Percentiles rank a stretch among this genome's conserved stretches.
phyloP scores from a whole-genome alignment of 805 yeast genomes.

The Candida arabinofermentans region DNA sequence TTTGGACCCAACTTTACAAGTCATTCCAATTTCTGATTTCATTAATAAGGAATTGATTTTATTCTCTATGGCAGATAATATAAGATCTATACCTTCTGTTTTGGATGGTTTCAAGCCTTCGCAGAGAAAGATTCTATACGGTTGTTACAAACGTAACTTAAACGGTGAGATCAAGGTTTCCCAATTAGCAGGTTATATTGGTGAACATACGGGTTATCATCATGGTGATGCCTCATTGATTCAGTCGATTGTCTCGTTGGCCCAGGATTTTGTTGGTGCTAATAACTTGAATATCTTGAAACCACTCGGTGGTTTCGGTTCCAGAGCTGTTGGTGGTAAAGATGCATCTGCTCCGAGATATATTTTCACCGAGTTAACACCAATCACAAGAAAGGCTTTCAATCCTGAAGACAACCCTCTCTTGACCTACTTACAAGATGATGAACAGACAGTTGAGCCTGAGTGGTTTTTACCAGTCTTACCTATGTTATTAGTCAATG shows the following conservation, averaged over 20 bases:
- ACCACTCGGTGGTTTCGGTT: conserved; percentile 96
- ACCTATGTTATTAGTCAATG: conserved; percentile 93
- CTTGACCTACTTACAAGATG: conserved; percentile 80
- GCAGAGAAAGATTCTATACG: conserved; percentile 88
- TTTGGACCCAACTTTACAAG: conserved; percentile 68
- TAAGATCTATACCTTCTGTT: conserved; percentile 91
- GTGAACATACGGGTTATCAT: conserved; percentile 88
- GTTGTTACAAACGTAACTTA: conserved; percentile 79
- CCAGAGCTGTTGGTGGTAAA: conserved; percentile 95
- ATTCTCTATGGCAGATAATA: conserved; percentile 94
- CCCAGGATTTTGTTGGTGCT: conserved; percentile 92
- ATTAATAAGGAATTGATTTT: conserved; percentile 92
- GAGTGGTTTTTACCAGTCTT: conserved; percentile 92
- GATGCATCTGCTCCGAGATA: conserved; percentile 98
- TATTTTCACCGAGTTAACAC: conserved; percentile 79
- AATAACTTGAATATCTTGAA: conserved; percentile 79
- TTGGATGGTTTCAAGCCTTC: conserved; percentile 97
- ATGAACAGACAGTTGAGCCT: conserved; percentile 91
- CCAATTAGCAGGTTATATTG: conserved; percentile 83
- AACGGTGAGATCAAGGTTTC: conserved; percentile 81
- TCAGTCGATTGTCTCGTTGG: conserved; percentile 89
- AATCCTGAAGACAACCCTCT: conserved; percentile 77
- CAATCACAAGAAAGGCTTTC: conserved; percentile 72
- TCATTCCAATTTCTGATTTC: conserved; percentile 88
- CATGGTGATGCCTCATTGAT: conserved; percentile 89